Evolutionary conservation across 2,329 filamentous ascomycete genomes (phyloP).

Genomic region (Fusarium liriodendri): DNA sequence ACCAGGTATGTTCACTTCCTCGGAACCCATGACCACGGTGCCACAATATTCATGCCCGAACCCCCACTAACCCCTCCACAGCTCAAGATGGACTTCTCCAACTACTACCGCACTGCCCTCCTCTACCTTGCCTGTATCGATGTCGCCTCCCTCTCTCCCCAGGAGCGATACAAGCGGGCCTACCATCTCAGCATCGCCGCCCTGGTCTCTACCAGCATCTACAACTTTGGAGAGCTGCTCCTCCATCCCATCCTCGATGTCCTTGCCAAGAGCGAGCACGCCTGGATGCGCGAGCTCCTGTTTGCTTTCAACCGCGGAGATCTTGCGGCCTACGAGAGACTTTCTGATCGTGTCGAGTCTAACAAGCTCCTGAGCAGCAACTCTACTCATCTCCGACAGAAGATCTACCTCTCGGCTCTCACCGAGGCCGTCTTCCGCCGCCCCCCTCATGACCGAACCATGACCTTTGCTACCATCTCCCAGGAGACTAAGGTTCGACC

Average conservation of each 20-base stretch:
- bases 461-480: conserved; percentile 90
- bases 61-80: conserved; percentile 52
- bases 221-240: conserved; percentile 99
- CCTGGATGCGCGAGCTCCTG: conserved; percentile 94
- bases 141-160: conserved; percentile 75
- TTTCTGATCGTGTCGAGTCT: conserved; percentile 83
- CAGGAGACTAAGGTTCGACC: conserved; percentile 91
- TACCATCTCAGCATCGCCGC: conserved; percentile 95
- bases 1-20: conserved; percentile 68
- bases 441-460: conserved; percentile 92
- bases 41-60: not conserved
- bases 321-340: conserved; percentile 84
- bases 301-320: conserved; percentile 98
- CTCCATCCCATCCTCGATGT: conserved; percentile 95
- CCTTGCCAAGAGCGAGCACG: conserved; percentile 74
- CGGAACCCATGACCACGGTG: not conserved
- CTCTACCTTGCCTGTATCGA: conserved; percentile 98
- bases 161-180: conserved; percentile 84
- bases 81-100: conserved; percentile 89
- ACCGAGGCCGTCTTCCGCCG: conserved; percentile 97
- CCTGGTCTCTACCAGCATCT: conserved; percentile 92
- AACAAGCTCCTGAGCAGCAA: conserved; percentile 84
- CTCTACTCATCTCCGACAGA: conserved; percentile 88
- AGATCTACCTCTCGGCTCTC: conserved; percentile 95
- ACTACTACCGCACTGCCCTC: conserved; percentile 97